These are phyloP conservation scores for Trichoderma breve DNA, from an alignment of 2,329 filamentous ascomycete species.

Conservation along the genomic window DNA sequence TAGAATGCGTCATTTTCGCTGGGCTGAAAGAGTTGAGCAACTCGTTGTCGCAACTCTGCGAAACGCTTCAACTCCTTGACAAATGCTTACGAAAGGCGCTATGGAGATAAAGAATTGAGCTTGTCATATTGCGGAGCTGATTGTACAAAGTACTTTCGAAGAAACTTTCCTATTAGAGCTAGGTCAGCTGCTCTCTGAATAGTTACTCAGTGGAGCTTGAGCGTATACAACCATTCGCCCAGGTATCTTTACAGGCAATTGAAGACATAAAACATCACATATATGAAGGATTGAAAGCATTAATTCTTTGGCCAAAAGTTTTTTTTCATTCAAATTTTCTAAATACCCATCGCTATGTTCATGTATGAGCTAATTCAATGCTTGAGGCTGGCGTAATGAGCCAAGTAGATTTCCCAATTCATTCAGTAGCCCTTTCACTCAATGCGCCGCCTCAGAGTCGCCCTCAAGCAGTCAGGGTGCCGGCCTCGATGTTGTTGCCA, in stretches of 20 bases:
- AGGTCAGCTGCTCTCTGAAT: too few relatives aligned
- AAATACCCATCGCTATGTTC: neutral
- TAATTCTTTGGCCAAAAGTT: neutral
- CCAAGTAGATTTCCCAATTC: neutral
- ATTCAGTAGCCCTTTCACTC: neutral
- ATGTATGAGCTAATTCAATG: neutral
- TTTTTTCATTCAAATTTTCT: neutral
- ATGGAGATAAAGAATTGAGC: neutral
- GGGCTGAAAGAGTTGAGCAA: neutral
- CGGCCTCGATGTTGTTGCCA: constrained; percentile 47
- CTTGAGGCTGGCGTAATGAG: neutral
- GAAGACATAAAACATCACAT: neutral
- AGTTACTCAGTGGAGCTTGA: neutral
- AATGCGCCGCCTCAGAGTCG: neutral
- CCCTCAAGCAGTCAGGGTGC: constrained; percentile 27
- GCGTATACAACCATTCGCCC: neutral
- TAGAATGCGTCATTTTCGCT: neutral
- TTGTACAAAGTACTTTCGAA: neutral
- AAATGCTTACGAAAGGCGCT: neutral
- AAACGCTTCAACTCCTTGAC: neutral
- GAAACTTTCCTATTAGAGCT: too few relatives aligned
- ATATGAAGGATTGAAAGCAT: neutral
- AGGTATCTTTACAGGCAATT: accelerated
- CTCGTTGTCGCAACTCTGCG: neutral
- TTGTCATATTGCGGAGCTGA: neutral